These are phyloP conservation scores for Penicillium sp. DNA, from an alignment of 2,329 filamentous ascomycete genomes.

Conservation along the genomic window DNA sequence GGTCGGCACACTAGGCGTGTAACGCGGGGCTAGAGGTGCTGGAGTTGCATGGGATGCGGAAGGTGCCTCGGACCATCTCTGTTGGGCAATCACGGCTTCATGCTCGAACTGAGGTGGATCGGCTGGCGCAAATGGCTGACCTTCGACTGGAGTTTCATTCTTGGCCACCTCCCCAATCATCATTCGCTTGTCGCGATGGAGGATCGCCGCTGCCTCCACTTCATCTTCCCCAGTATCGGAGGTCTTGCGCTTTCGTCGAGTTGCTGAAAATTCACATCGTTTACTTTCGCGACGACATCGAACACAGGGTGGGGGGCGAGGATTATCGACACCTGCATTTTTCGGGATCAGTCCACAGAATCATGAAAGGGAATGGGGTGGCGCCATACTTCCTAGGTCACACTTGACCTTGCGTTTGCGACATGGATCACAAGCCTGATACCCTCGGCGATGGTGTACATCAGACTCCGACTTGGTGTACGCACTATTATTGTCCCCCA, in stretches of 20 bases:
- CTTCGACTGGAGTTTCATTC: constrained; percentile 22
- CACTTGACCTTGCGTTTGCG: constrained; percentile 45
- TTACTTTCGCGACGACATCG: constrained; percentile 91
- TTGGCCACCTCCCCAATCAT: constrained; percentile 40
- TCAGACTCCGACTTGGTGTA: constrained; percentile 27
- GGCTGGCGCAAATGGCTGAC: constrained; percentile 22
- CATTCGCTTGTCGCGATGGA: constrained; percentile 45
- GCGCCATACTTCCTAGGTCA: constrained; percentile 38
- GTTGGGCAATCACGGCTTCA: constrained; percentile 18
- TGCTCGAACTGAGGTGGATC: constrained; percentile 23
- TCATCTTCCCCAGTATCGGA: constrained; percentile 41
- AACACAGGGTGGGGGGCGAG: constrained; percentile 85
- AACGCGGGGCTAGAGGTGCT: constrained; percentile 20
- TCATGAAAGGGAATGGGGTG: constrained; percentile 7
- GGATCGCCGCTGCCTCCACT: constrained; percentile 32
- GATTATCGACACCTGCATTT: constrained; percentile 65
- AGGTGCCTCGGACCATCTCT: constrained; percentile 27
- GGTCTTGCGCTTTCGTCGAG: constrained; percentile 79
- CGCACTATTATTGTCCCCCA: constrained; percentile 18
- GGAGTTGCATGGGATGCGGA: constrained; percentile 13
- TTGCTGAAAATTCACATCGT: constrained; percentile 93
- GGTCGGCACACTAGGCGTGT: constrained; percentile 20
- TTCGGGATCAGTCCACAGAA: constrained; percentile 12
- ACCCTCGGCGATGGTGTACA: constrained; percentile 39
- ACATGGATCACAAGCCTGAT: constrained; percentile 44